Evolutionary conservation across 192 early-diverging fungal species (phyloP), one percentile per base, ranked within the genome.

Genomic region (Fimicolochytrium jonesii): DNA sequence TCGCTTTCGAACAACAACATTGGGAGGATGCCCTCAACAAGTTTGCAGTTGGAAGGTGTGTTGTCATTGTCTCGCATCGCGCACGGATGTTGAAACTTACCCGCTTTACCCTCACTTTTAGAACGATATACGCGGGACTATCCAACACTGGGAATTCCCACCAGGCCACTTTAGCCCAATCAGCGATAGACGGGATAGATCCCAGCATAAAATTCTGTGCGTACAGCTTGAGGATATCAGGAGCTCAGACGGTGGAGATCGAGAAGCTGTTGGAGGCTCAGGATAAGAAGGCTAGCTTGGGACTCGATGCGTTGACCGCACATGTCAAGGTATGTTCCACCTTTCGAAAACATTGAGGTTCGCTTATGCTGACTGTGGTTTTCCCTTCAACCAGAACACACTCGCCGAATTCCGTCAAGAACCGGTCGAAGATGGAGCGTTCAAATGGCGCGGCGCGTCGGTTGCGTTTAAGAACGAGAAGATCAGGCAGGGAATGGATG

Each of bases 201-300:
- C 89, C 89, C 46, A 87, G 85, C 65, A 86, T 93, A 67, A 78
- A 85, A 35, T 92, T 82, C 73, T 92, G 89, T 70, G 85, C 83
- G 25, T 90, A 90, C 53, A 81, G 82, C 25, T 72, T 90, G 32
- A 50, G 51, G 17, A 18, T 61, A 11, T 35, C 56, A 33, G 66
- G 47, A 15, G 66, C 47, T 6, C 54, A 61, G 18, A 49, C 26
- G 1, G 9, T 33, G 30, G 54, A 54, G 22, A 43, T 71, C 23
- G 58, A 25, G 4, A 32, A 47, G 22, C 28, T 71, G 49, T 26
- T 71, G 11, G 43, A 59, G 32, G 18, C 45, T 15, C 63, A 48
- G 4, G n/a, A 23, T 46, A 11, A 59, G 30, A 53, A 17, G 22
- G 45, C 10, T 17, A 53, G 54, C 2, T 53, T 68, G 1, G 80